Evolutionary conservation across 192 early-diverging fungal genomes (phyloP).

Genomic region (Coemansia furcata): DNA sequence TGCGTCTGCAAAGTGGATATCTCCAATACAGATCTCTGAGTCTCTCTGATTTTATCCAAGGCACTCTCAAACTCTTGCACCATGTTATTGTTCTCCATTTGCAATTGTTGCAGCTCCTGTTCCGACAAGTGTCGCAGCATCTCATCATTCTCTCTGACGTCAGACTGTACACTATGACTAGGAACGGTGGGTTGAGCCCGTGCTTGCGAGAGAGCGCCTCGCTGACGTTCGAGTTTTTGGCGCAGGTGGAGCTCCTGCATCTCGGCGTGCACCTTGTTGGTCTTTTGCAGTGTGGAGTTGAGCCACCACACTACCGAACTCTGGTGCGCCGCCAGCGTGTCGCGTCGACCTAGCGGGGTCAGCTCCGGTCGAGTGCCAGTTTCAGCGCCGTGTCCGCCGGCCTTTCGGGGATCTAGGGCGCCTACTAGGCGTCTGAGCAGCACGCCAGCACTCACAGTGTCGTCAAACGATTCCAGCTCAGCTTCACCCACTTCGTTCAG

Average conservation of each 20-base stretch:
- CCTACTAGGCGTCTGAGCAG: constrained; percentile 48
- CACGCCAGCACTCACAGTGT: constrained; percentile 17
- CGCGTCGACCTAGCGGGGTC: constrained; percentile 38
- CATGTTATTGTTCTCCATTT: constrained; percentile 67
- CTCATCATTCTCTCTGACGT: constrained; percentile 42
- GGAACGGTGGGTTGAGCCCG: neutral
- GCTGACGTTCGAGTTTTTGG: constrained; percentile 68
- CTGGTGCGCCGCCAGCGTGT: constrained; percentile 62
- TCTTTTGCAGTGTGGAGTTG: constrained; percentile 63
- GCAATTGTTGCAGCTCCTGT: constrained; percentile 60
- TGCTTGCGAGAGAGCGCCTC: constrained; percentile 17
- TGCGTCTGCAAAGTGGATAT: constrained; percentile 70
- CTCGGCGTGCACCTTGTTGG: constrained; percentile 67
- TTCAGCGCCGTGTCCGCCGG: neutral
- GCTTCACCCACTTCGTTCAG: constrained; percentile 55
- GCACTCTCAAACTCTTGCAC: constrained; percentile 68
- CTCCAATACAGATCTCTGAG: constrained; percentile 65
- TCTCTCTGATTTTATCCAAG: constrained; percentile 64
- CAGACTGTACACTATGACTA: neutral
- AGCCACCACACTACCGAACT: constrained; percentile 68
- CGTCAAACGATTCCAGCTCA: constrained; percentile 28
- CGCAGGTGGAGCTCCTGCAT: constrained; percentile 68
- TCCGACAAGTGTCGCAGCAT: constrained; percentile 56
- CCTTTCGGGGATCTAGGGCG: constrained; percentile 44
- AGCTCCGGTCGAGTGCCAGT: neutral